These are phyloP conservation scores for Hordeum pubiflorum DNA, from an alignment of 202 grass and related monocot genomes.

Conservation along the genomic window DNA sequence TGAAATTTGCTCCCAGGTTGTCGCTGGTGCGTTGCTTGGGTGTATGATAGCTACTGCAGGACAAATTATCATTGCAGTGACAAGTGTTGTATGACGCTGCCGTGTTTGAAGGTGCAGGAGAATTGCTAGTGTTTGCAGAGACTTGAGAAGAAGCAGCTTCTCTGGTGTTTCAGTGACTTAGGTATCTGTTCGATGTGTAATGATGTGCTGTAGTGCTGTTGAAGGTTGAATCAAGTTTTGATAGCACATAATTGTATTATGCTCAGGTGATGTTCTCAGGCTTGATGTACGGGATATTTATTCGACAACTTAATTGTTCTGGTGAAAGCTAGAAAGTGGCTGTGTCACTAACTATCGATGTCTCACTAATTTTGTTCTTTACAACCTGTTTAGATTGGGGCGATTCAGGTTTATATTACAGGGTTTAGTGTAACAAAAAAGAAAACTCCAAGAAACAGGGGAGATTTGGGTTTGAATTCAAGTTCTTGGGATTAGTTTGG, in stretches of 20 bases:
- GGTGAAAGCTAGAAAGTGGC: slow-evolving; percentile 19
- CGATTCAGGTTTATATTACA: background rate
- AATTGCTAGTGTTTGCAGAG: slow-evolving; percentile 32
- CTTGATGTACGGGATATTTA: slow-evolving; percentile 54
- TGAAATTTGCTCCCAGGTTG: slow-evolving; percentile 40
- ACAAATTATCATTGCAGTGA: slow-evolving; percentile 31
- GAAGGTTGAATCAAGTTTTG: slow-evolving; percentile 26
- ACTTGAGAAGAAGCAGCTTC: slow-evolving; percentile 42
- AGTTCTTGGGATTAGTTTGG: too few species aligned
- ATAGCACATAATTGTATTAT: slow-evolving; percentile 37
- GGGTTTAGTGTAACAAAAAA: background rate
- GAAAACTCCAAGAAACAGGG: background rate
- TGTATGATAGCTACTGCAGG: slow-evolving; percentile 45
- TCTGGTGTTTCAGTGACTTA: slow-evolving; percentile 39
- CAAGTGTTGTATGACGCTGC: slow-evolving; percentile 1
- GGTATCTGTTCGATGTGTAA: slow-evolving; percentile 29
- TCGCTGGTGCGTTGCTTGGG: slow-evolving; percentile 53
- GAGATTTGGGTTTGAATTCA: background rate
- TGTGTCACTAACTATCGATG: background rate
- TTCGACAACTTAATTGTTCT: slow-evolving; percentile 31
- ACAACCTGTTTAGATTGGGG: background rate
- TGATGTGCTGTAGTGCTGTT: slow-evolving; percentile 25
- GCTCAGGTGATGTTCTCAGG: slow-evolving; percentile 33
- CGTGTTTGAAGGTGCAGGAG: slow-evolving; percentile 26
- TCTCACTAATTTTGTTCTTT: background rate